Evolutionary conservation across 176 grass and related monocot genomes (phyloP), one percentile per base, ranked within the genome.

Genomic region (Miscanthus lutarioriparius): DNA sequence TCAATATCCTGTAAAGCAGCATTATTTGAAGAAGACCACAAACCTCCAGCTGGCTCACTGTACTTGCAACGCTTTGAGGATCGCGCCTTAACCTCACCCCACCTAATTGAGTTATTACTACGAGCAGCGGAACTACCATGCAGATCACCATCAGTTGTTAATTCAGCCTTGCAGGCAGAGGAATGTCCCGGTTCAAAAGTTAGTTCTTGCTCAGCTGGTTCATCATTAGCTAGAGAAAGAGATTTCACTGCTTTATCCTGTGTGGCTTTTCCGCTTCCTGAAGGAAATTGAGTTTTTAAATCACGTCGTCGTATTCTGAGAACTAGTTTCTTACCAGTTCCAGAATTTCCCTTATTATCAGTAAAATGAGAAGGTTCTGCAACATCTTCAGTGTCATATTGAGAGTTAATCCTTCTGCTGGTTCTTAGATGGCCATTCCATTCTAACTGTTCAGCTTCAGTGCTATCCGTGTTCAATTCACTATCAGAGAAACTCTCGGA

Each of bases 1-100:
- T 77, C 81, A 83, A 81, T 44, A 78, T 72, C 72, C 75, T 76
- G 85, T 22, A 67, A 17, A 75, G 67, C 68, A 67, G n/a, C 45
- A 83, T 80, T 81, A 79, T 83, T 81, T 82, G 82, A 66, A 72
- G 78, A 79, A 61, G 79, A 58, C 19, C 82, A 70, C 44, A 74
- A 41, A 53, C 88, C 89, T 81, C 70, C 84, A 45, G 32, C 76
- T 67, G 80, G 51, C 37, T 91, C 90, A 36, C 72, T 70, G 15
- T 75, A 74, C 78, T 74, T 91, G 54, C 10, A 73, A 70, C 96
- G 91, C 83, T 95, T 98, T 43, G 96, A 82, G 49, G 96, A 92
- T 65, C 96, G 83, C 39, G 54, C n/a, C 85, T 98, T 98, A 72
- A 98, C 96, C 88, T 95, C 92, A 67, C 96, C 96, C 96, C 96